Conservation (phyloP, 2,329 filamentous ascomycete genomes). For the Podosphaera fusca region DNA sequence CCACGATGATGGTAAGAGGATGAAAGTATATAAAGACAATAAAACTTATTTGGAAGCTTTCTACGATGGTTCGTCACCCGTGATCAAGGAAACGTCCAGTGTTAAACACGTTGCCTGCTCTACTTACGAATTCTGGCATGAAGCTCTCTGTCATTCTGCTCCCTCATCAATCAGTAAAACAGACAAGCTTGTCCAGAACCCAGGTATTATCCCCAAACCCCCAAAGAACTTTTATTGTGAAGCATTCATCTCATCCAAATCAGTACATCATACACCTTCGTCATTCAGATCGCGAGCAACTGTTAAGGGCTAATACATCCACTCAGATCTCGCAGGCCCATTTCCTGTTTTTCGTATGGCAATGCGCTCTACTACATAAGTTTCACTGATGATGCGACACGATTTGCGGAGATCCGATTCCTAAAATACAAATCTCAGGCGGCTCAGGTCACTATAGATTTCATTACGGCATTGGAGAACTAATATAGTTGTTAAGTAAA, state of each 20-base stretch:
- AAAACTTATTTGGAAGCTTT: neutral
- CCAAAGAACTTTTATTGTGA: constrained; percentile 1
- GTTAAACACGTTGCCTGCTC: neutral
- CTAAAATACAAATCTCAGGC: neutral
- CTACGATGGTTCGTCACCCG: neutral
- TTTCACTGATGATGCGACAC: neutral
- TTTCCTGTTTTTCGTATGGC: neutral
- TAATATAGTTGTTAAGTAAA: neutral
- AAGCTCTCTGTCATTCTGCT: neutral
- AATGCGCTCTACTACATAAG: neutral
- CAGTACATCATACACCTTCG: neutral
- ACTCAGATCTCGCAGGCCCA: neutral
- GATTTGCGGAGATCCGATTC: neutral
- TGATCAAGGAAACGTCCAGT: neutral
- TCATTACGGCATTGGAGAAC: neutral
- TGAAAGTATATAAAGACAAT: neutral
- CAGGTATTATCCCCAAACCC: neutral
- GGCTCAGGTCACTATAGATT: neutral
- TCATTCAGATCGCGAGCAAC: neutral
- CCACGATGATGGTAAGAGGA: neutral
- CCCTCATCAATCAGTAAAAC: neutral
- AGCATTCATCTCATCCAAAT: neutral
- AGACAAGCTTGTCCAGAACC: neutral
- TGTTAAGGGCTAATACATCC: neutral
- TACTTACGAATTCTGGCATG: neutral